Base-by-base conservation (phyloP, 2,329 filamentous ascomycete species). In the Knufia fluminis region DNA sequence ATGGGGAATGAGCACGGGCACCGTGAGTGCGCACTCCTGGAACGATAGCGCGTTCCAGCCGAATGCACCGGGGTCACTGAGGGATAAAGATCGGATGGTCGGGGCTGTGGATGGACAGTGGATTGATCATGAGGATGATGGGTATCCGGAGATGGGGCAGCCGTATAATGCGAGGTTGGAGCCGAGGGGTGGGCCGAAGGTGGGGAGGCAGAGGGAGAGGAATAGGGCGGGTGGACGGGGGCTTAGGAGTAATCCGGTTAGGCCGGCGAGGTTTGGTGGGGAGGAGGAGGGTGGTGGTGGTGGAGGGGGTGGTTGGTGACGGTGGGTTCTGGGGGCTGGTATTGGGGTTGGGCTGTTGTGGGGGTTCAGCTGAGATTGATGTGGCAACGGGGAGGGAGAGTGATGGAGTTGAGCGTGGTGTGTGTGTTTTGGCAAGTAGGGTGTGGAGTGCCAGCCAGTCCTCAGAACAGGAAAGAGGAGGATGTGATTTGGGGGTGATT, bases 11-110 rank as follows among this genome's bases (percentile, higher is more conserved):
- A 76, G 80, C 0, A 74, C 78, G 14, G 86, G 86, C 10, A 91
- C 86, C 1, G 88, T 85, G 54, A 84, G 84, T 0, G 65, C 91
- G 16, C 88, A 94, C 62, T 79, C 79, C 1, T 92, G 83, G 75
- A 88, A 88, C 53, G 82, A 88, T 56, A 74, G 33, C 33, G n/a
- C 33, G 10, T 36, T 36, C n/a, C 4, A 4, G 10, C 9, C 33
- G 10, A 36, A 36, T 14, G 33, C 33, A 6, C 33, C 9, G 10
- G 16, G 33, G 4, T 6, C 6, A 6, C 33, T 36, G 9, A 4
- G 10, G 6, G 33, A 14, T 4, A 36, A 36, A 16, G 10, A 36
- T 36, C 9, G 16, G 7, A n/a, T 17, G 9, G 24, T 45, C 8
- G 42, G 42, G 10, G 24, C 23, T 3, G 42, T 45, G 3, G 10